These are phyloP conservation scores for Talaromyces sp. DNA, from an alignment of 2,329 filamentous ascomycete species.

Conservation along the genomic window DNA sequence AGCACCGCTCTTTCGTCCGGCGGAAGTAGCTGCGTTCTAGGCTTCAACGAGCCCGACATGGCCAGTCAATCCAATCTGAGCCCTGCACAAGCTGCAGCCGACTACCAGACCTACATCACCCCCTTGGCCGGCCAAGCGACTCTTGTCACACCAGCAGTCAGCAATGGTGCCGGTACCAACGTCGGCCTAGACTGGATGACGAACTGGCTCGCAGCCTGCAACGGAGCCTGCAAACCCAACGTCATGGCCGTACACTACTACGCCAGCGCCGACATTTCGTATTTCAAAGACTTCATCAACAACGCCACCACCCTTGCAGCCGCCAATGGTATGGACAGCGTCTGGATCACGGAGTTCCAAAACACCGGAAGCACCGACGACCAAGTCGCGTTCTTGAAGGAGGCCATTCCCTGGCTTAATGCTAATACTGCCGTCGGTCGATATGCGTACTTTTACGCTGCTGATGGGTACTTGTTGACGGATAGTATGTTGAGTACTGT, in stretches of 20 bases:
- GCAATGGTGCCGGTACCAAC: constrained; percentile 32
- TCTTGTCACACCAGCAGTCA: constrained; percentile 44
- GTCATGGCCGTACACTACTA: constrained; percentile 49
- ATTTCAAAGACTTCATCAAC: constrained; percentile 24
- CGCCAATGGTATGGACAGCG: constrained; percentile 34
- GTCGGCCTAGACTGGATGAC: constrained; percentile 42
- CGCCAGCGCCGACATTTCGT: constrained; percentile 20
- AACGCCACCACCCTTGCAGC: constrained; percentile 35
- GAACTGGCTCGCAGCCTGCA: constrained; percentile 39
- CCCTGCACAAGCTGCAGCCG: constrained; percentile 34
- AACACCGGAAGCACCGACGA: constrained; percentile 27
- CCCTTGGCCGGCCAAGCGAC: constrained; percentile 35
- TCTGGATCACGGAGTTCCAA: constrained; percentile 49
- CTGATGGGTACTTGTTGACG: constrained; percentile 33
- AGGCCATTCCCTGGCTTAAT: constrained; percentile 42
- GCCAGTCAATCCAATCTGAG: constrained; percentile 38
- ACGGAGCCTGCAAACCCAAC: constrained; percentile 36
- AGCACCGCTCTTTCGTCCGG: constrained; percentile 31
- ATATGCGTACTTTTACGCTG: constrained; percentile 44
- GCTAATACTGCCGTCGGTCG: constrained; percentile 35
- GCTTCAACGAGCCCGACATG: constrained; percentile 49
- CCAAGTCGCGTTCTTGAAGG: constrained; percentile 35
- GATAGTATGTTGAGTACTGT: constrained; percentile 27
- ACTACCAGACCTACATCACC: constrained; percentile 40
- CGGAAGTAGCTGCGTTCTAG: constrained; percentile 38